Conservation (phyloP, 352 stramenopile species). For the Globisporangium perplexum region DNA sequence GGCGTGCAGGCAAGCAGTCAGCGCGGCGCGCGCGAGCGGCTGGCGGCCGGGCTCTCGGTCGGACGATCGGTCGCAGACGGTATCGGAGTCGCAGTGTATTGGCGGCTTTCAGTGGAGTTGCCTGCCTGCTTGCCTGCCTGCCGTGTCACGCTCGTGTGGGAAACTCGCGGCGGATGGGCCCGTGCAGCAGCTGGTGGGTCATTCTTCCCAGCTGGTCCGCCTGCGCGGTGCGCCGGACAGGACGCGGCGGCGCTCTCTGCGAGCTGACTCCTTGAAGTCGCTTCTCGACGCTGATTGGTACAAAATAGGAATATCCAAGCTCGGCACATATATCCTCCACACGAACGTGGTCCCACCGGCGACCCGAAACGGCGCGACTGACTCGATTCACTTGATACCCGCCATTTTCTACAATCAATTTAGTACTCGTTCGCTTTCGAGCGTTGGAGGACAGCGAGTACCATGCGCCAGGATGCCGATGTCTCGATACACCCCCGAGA, state of each 20-base stretch:
- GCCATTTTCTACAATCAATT: background rate
- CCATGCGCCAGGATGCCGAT: no score
- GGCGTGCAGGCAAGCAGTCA: conserved; percentile 1
- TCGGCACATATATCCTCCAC: no score
- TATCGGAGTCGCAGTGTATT: no score
- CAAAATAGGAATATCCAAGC: no score
- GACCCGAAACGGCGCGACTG: background rate
- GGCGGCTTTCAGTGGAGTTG: background rate
- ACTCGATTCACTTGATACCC: background rate
- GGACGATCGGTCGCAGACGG: background rate
- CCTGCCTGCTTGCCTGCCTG: background rate
- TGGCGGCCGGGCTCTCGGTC: conserved; percentile 10
- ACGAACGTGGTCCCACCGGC: no score
- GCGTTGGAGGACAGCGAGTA: no score
- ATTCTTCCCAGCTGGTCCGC: conserved; percentile 18
- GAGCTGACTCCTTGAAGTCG: conserved; percentile 16
- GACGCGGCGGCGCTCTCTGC: background rate
- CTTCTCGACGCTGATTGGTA: no score
- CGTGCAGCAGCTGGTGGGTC: conserved; percentile 12
- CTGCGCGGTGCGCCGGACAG: conserved; percentile 9
- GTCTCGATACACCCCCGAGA: no score
- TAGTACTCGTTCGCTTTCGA: no score
- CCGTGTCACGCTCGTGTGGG: background rate
- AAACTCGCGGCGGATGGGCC: conserved; percentile 14
- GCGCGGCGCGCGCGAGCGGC: conserved; percentile 4